Conservation (phyloP, 2,329 filamentous ascomycete genomes). For the Exophiala bonariae region DNA sequence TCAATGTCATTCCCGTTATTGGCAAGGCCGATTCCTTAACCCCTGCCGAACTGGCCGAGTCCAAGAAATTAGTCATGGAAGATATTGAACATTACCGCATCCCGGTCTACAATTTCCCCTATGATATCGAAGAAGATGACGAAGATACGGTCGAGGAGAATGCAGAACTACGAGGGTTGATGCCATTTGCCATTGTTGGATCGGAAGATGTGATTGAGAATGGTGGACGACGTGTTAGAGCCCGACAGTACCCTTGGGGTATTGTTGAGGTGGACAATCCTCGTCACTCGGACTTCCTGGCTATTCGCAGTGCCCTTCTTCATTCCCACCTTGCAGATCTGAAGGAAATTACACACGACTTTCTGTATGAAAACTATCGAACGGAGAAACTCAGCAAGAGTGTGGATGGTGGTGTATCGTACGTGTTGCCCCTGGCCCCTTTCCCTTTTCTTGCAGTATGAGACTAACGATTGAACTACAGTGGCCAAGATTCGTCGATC, state of each 20-base stretch:
- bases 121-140: conserved; percentile 99
- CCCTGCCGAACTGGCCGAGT: conserved; percentile 93
- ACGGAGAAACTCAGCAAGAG: conserved; percentile 99
- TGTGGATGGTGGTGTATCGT: conserved; percentile 86
- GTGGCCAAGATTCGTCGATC: conserved; percentile 74
- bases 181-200: conserved; percentile 98
- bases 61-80: conserved; percentile 99
- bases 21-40: conserved; percentile 98
- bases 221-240: conserved; percentile 85
- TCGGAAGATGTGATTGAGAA: conserved; percentile 95
- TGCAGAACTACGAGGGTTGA: conserved; percentile 91
- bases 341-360: conserved; percentile 99
- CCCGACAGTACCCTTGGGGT: conserved; percentile 98
- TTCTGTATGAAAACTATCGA: conserved; percentile 99
- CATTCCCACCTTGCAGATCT: conserved; percentile 97
- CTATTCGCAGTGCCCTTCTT: conserved; percentile 91
- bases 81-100: conserved; percentile 99
- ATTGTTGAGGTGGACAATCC: conserved; percentile 99
- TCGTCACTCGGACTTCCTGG: conserved; percentile 96
- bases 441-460: conserved; percentile 14
- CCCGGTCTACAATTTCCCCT: conserved; percentile 99
- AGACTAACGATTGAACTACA: conserved; percentile 40
- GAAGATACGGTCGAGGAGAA: conserved; percentile 99
- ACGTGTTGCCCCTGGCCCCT: conserved; percentile 50
- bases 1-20: conserved; percentile 98